Base-by-base conservation (phyloP, 768 basidiomycete species). In the Hygrocybe punicea region DNA sequence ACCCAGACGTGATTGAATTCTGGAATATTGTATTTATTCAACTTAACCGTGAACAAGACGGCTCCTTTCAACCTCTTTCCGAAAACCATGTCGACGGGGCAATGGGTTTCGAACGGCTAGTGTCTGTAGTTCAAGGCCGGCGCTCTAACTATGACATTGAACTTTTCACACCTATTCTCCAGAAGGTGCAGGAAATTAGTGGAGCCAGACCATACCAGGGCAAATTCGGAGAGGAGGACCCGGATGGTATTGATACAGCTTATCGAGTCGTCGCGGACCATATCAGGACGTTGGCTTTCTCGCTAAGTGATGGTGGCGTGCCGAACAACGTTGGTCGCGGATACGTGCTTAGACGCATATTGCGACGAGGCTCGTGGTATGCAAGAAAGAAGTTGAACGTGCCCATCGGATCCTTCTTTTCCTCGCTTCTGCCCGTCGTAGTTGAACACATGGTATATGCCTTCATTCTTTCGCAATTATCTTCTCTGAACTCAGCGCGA, bases 11-110 rank as follows among this genome's bases (percentile, higher is more conserved):
- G 5, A 81, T 98, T 56, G 93, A 96, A 73, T 95, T 99, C 63
- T 99, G 97, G 97, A 99, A 99, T 78, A 98, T 97, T 69, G 97
- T 99, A 56, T 99, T 98, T 70, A 98, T 99, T 68, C 95, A 98
- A 67, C 98, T 90, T 78, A 98, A 99, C 70, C 90, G 97, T 48
- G 95, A 98, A 71, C 81, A 84, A 42, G 90, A 95, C 56, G 89
- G 90, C 42, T 83, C 86, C 17, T 81, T 99, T 14, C 84, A 82
- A 54, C 58, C 82, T 1, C 81, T 98, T 14, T 97, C 97, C 23
- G 84, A 87, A 35, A 93, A 94, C 73, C 97, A 99, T 65, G 91
- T 98, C 60, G 97, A 99, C 69, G 96, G 96, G 42, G 84, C 81
- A 51, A 94, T 99, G 95, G 97, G 97, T 44, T 99, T 97, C 71